Conservation (phyloP, 1,284 basidiomycete species). For the Chiua sp. region DNA sequence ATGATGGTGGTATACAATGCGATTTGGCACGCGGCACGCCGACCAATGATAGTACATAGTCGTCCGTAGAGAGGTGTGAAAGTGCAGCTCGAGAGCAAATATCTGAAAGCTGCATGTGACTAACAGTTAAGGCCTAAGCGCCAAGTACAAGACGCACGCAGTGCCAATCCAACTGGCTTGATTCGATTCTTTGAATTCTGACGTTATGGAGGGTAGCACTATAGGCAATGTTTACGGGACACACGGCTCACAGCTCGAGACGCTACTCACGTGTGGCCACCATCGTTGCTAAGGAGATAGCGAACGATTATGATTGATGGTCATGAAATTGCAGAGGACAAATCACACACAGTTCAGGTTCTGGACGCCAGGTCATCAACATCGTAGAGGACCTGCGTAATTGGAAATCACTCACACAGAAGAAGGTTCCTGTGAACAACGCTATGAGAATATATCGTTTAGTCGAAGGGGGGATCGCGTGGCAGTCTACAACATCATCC, state of each 20-base stretch:
- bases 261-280: conserved; percentile 23
- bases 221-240: not conserved
- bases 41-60: conserved; percentile 18
- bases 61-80: conserved; percentile 26
- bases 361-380: conserved; percentile 3
- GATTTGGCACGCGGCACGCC: conserved; percentile 16
- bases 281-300: conserved; percentile 21
- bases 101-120: conserved; percentile 4
- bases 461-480: conserved; percentile 9
- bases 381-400: not conserved
- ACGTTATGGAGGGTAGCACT: conserved; percentile 26
- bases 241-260: not conserved
- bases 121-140: not conserved
- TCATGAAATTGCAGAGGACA: not conserved
- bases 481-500: conserved; percentile 2
- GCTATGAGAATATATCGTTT: conserved; percentile 14
- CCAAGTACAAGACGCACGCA: conserved; percentile 2
- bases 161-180: conserved; percentile 27
- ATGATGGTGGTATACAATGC: conserved; percentile 13
- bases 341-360: conserved; percentile 24
- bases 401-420: conserved; percentile 17
- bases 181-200: conserved; percentile 23
- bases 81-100: conserved; percentile 20
- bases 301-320: not conserved
- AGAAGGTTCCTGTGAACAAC: conserved; percentile 24